Percentiles rank a stretch among this genome's conserved stretches.
phyloP scores from a whole-genome alignment of 805 yeast genomes.

The Hyphopichia homilentoma region DNA sequence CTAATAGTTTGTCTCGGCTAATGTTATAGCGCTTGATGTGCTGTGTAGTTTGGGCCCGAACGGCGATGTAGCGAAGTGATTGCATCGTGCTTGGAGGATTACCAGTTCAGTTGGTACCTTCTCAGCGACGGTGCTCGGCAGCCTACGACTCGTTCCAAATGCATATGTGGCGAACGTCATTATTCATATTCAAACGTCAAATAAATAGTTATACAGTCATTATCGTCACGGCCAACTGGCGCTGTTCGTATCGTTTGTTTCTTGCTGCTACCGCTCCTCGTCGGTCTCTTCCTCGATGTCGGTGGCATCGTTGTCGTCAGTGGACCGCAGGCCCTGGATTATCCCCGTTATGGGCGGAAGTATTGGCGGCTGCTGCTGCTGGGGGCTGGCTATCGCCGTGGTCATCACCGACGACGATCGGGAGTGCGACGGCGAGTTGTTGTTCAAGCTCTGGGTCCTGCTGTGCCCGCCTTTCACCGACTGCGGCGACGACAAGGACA shows the following conservation, averaged over 20 bases:
- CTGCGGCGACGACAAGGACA: conserved; percentile 54
- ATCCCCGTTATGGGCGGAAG: conserved; percentile 31
- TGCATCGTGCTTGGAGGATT: too few relatives aligned
- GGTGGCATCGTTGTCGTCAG: conserved; percentile 28
- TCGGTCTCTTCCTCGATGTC: conserved; percentile 29
- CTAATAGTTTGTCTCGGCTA: not conserved
- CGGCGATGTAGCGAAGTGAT: too few relatives aligned
- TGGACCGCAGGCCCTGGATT: conserved; percentile 8
- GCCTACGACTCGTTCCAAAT: too few relatives aligned
- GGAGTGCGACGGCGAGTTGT: conserved; percentile 27
- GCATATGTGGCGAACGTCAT: too few relatives aligned
- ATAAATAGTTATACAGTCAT: too few relatives aligned
- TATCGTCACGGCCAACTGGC: too few relatives aligned
- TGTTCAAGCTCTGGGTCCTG: conserved; percentile 23
- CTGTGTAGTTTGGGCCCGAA: too few relatives aligned
- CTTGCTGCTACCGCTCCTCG: too few relatives aligned
- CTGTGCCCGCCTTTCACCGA: conserved; percentile 24
- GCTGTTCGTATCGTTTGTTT: too few relatives aligned
- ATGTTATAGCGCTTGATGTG: not conserved
- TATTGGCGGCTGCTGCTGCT: conserved; percentile 7
- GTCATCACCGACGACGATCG: conserved; percentile 21
- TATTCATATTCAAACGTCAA: too few relatives aligned
- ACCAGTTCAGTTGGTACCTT: too few relatives aligned
- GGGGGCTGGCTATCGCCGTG: conserved; percentile 7
- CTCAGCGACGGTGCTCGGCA: too few relatives aligned